A percentile compares a stretch with the other conserved stretches of the same genome.
Evolutionary conservation across 2,329 filamentous ascomycete genomes (phyloP).

Genomic region (Elsinoe fawcettii): DNA sequence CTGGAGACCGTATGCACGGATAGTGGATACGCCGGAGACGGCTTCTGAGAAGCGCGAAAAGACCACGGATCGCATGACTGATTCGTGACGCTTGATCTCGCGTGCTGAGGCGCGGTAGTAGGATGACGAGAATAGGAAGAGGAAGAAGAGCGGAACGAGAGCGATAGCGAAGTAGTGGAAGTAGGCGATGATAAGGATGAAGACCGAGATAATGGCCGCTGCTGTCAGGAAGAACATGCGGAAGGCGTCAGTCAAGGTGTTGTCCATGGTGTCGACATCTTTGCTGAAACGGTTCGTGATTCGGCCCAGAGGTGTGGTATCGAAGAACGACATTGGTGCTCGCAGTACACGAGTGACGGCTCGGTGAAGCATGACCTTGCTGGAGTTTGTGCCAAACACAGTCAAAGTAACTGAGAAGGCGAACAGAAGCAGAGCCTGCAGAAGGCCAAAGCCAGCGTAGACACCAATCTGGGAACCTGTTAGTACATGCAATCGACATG

Average conservation of each 20-base stretch:
- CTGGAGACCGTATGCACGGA: slow-evolving; percentile 80
- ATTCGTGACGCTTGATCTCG: slow-evolving; percentile 90
- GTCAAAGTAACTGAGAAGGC: slow-evolving; percentile 71
- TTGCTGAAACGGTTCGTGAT: slow-evolving; percentile 96
- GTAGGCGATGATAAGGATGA: slow-evolving; percentile 86
- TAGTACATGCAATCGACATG: slow-evolving; percentile 20
- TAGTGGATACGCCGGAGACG: slow-evolving; percentile 72
- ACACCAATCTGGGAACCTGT: slow-evolving; percentile 46
- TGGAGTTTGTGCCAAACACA: slow-evolving; percentile 70
- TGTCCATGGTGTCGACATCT: slow-evolving; percentile 96
- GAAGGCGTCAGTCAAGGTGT: slow-evolving; percentile 78
- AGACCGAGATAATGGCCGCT: slow-evolving; percentile 73
- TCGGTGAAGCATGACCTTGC: slow-evolving; percentile 69
- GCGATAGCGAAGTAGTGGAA: slow-evolving; percentile 81
- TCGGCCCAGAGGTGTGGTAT: slow-evolving; percentile 87
- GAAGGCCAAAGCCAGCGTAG: slow-evolving; percentile 62
- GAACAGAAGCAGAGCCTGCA: slow-evolving; percentile 70
- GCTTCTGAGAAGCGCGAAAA: slow-evolving; percentile 90
- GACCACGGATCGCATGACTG: slow-evolving; percentile 75
- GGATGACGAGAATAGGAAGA: slow-evolving; percentile 74
- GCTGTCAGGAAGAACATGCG: slow-evolving; percentile 87
- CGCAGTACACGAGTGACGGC: slow-evolving; percentile 69
- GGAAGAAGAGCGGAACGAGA: slow-evolving; percentile 58
- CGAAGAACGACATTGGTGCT: slow-evolving; percentile 82
- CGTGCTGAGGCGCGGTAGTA: slow-evolving; percentile 89